Evolutionary conservation across 176 grass and related monocot species (phyloP).

Genomic region (Musa schizocarpa): DNA sequence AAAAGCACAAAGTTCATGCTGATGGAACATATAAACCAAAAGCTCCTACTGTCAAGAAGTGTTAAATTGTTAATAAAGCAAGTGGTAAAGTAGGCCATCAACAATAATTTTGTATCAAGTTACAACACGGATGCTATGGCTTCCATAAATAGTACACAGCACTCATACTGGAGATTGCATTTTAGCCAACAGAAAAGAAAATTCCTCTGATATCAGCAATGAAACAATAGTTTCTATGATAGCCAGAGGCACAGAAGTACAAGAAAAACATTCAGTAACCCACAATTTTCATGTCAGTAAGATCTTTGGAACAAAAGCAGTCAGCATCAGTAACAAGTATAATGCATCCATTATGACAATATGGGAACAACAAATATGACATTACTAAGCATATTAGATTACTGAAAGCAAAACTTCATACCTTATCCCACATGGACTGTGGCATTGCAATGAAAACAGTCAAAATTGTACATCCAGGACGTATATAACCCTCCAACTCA

Average conservation of each 20-base stretch:
- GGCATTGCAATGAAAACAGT: conserved; percentile 94
- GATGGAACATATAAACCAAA: conserved; percentile 1
- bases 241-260: background rate
- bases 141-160: too few relatives aligned
- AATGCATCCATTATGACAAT: background rate
- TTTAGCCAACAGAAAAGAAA: background rate
- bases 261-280: background rate
- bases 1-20: background rate
- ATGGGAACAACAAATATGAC: background rate
- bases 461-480: conserved; percentile 94
- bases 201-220: background rate
- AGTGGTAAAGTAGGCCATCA: background rate
- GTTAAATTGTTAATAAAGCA: background rate
- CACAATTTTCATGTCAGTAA: background rate
- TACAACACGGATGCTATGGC: background rate
- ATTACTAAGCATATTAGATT: background rate
- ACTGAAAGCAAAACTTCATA: conserved; percentile 4
- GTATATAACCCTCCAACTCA: conserved; percentile 98
- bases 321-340: background rate
- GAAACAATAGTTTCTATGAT: background rate
- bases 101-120: background rate
- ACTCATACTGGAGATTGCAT: background rate
- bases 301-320: background rate
- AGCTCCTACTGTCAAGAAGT: background rate
- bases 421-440: conserved; percentile 92